Evolutionary conservation across 2,329 filamentous ascomycete genomes (phyloP).

Genomic region (Venturia carpophila): DNA sequence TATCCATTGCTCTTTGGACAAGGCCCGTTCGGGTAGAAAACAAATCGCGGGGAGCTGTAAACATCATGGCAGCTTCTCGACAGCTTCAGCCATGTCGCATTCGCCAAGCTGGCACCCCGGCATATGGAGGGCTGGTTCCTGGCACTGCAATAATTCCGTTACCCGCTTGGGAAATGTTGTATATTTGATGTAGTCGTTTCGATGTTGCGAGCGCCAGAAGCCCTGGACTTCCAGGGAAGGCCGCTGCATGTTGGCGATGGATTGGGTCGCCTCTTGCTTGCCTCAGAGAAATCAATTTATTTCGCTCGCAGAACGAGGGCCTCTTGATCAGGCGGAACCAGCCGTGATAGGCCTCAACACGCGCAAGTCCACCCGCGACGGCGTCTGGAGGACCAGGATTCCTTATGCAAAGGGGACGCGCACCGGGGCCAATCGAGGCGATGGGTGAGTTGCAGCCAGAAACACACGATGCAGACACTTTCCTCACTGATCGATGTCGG

Average conservation of each 20-base stretch:
- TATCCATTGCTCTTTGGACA: neutral
- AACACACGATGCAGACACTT: neutral
- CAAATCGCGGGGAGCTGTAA: slow-evolving; percentile 15
- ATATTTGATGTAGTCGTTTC: slow-evolving; percentile 18
- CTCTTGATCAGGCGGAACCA: neutral
- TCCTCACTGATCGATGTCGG: neutral
- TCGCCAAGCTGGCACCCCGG: slow-evolving; percentile 10
- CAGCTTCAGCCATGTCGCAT: slow-evolving; percentile 3
- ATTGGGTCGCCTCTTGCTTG: slow-evolving; percentile 9
- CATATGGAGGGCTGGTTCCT: slow-evolving; percentile 5
- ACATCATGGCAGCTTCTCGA: slow-evolving; percentile 15
- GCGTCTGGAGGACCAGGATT: neutral
- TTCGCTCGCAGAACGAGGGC: slow-evolving; percentile 11
- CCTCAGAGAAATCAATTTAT: slow-evolving; percentile 16
- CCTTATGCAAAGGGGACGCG: neutral
- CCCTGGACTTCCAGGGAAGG: neutral
- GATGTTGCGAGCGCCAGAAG: neutral
- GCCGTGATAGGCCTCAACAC: slow-evolving; percentile 3
- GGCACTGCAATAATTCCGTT: slow-evolving; percentile 9
- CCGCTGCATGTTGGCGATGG: slow-evolving; percentile 5
- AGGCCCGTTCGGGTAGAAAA: slow-evolving; percentile 6
- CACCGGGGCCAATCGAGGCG: neutral
- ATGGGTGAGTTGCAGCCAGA: neutral
- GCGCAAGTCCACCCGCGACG: slow-evolving; percentile 1
- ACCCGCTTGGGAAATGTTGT: slow-evolving; percentile 16